Conservation (phyloP, 108 stramenopile genomes). For the Schizochytrium sp. region DNA sequence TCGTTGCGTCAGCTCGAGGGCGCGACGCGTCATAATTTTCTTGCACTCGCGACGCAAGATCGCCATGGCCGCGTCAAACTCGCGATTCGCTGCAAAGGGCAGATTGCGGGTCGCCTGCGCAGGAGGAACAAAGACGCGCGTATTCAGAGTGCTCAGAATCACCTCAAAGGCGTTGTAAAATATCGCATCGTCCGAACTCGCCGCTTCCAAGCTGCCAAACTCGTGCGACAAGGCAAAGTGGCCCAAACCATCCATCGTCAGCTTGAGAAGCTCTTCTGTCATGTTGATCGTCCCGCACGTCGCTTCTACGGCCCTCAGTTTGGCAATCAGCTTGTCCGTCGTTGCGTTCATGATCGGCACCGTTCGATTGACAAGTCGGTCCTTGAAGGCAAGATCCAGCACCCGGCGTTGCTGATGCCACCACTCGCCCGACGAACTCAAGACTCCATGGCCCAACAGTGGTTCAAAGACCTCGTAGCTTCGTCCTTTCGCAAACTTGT, state of each 20-base stretch:
- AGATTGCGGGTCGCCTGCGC: neutral
- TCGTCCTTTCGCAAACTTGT: neutral
- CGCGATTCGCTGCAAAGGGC: neutral
- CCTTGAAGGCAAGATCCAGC: neutral
- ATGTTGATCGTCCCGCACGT: neutral
- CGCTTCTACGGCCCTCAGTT: neutral
- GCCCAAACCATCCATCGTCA: neutral
- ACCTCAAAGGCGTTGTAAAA: neutral
- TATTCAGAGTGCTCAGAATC: neutral
- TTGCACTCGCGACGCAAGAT: neutral
- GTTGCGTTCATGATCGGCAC: neutral
- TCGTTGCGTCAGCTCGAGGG: neutral
- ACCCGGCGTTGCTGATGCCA: neutral
- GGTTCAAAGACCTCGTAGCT: neutral
- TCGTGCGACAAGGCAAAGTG: neutral
- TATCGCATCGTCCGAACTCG: neutral
- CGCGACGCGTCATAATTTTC: neutral
- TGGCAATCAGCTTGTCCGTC: neutral
- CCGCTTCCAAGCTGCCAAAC: neutral
- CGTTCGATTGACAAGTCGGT: neutral
- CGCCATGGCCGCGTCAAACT: neutral
- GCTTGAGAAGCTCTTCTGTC: neutral
- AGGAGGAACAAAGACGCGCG: neutral
- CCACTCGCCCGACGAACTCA: neutral
- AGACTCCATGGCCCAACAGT: neutral